phyloP scores from a whole-genome alignment of 164 flowering plant species.

The Tetrastigma voinierianum region DNA sequence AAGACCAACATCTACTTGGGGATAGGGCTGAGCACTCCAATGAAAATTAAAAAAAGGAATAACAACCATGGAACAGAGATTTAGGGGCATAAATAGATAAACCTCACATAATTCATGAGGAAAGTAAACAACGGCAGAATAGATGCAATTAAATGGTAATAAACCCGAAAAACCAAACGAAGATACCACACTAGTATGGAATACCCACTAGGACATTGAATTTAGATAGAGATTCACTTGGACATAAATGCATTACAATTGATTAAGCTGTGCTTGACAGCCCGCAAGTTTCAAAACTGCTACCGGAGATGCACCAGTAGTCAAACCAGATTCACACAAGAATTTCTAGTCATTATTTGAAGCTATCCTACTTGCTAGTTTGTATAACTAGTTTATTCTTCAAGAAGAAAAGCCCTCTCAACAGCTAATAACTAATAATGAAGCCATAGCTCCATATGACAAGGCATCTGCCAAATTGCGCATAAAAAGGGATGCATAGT shows the following conservation, averaged over 20 bases:
- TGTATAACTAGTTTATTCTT: not conserved
- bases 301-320: not conserved
- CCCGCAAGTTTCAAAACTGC: not conserved
- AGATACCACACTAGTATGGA: not conserved
- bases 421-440: not conserved
- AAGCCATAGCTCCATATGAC: not conserved
- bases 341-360: not conserved
- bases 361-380: not conserved
- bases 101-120: not conserved
- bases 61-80: not conserved
- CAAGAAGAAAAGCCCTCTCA: not conserved
- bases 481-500: not conserved
- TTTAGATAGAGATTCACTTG: not conserved
- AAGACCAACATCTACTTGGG: not conserved
- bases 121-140: not conserved
- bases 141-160: not conserved
- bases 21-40: not conserved
- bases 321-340: not conserved
- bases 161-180: not conserved
- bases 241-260: not conserved
- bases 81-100: not conserved
- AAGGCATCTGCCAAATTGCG: not conserved
- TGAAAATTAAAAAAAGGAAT: not conserved
- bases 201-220: too few species aligned
- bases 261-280: not conserved